phyloP scores from a whole-genome alignment of 257 asterid species.

The Solanum pennellii region DNA sequence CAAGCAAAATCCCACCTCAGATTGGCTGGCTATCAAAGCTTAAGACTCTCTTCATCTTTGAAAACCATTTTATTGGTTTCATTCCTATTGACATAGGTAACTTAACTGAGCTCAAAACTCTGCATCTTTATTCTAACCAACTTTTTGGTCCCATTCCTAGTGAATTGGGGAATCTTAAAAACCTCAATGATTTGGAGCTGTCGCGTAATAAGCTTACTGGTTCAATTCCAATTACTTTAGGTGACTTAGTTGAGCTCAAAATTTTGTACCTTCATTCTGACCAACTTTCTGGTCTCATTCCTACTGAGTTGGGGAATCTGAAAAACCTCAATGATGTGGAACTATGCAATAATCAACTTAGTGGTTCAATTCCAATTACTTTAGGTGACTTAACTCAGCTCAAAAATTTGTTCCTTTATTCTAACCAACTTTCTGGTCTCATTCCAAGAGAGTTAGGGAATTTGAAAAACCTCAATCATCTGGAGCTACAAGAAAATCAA shows the following conservation, averaged over 20 bases:
- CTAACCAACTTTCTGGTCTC: neutral
- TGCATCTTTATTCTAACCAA: too few species aligned
- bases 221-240: neutral
- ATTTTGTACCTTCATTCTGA: neutral
- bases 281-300: neutral
- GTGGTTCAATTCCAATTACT: neutral
- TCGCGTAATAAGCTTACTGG: too few species aligned
- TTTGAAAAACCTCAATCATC: neutral
- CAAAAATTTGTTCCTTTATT: accelerated
- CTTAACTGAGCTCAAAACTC: too few species aligned
- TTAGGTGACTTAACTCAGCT: neutral
- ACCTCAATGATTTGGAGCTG: too few species aligned
- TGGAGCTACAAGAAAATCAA: too few species aligned
- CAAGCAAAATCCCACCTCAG: slow-evolving; percentile 2
- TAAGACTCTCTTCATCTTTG: neutral
- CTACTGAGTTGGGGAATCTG: neutral
- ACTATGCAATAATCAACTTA: too few species aligned
- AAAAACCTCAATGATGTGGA: neutral
- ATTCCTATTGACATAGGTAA: neutral
- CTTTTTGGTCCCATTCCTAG: too few species aligned
- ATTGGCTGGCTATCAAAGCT: neutral
- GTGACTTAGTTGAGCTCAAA: neutral
- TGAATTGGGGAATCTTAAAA: too few species aligned
- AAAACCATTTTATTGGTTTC: neutral
- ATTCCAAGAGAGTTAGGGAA: neutral